A percentile compares a stretch with the other conserved stretches of the same genome.
Evolutionary conservation across 1,284 basidiomycete genomes (phyloP).

Genomic region (Jaminaea rosea): DNA sequence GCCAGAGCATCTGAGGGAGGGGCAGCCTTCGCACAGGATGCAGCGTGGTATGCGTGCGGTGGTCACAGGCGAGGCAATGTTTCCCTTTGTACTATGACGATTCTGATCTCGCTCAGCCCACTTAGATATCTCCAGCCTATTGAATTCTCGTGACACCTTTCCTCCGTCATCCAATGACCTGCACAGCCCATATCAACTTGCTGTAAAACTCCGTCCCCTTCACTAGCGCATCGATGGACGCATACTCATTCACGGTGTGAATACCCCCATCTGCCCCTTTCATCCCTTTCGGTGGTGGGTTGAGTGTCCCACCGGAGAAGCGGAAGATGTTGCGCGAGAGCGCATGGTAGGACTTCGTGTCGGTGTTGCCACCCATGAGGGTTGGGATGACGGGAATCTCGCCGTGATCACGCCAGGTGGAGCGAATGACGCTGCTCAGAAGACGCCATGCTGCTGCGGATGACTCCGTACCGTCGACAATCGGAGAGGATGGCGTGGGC

Average conservation of each 20-base stretch:
- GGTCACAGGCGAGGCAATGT: too few species aligned
- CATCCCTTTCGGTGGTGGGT: conserved; percentile 43
- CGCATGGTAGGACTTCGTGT: conserved; percentile 55
- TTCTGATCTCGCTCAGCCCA: too few species aligned
- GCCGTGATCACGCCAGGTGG: conserved; percentile 41
- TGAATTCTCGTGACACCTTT: too few species aligned
- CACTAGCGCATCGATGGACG: conserved; percentile 47
- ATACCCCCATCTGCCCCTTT: conserved; percentile 50
- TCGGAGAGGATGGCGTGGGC: conserved; percentile 50
- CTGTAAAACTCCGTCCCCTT: conserved; percentile 51
- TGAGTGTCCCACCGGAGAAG: conserved; percentile 47
- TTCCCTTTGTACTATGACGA: too few species aligned
- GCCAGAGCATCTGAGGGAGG: too few species aligned
- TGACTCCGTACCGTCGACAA: not conserved
- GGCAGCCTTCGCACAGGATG: too few species aligned
- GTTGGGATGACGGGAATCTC: conserved; percentile 52
- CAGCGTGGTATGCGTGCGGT: too few species aligned
- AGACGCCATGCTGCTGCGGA: conserved; percentile 50
- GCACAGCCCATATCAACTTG: conserved; percentile 51
- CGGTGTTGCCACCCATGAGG: conserved; percentile 54
- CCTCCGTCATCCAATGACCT: too few species aligned
- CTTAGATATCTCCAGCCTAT: too few species aligned
- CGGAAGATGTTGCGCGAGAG: conserved; percentile 55
- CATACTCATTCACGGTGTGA: conserved; percentile 62
- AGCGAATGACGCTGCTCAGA: conserved; percentile 53